Percentiles rank a stretch among this genome's conserved stretches.
phyloP scores from a whole-genome alignment of 1,139 yeast genomes.

The Nakaseomyces bracarensis region DNA sequence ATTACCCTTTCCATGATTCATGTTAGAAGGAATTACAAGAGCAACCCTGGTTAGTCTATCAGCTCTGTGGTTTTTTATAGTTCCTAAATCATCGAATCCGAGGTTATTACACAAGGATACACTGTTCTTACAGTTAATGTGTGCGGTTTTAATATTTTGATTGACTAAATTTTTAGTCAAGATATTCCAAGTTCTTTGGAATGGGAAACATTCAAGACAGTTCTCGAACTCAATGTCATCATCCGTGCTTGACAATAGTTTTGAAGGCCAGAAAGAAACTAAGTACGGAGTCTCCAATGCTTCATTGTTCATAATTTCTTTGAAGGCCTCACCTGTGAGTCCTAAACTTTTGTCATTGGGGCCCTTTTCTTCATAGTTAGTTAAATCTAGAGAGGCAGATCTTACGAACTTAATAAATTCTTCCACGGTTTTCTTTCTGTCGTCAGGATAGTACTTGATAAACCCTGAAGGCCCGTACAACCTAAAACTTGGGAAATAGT shows the following conservation, averaged over 20 bases:
- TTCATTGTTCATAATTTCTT: constrained; percentile 38
- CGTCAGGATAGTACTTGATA: constrained; percentile 38
- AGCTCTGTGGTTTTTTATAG: constrained; percentile 4
- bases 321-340: constrained; percentile 26
- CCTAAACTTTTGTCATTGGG: constrained; percentile 20
- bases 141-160: constrained; percentile 43
- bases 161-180: constrained; percentile 41
- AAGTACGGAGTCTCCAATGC: constrained; percentile 41
- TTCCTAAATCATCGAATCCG: constrained; percentile 35
- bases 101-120: constrained; percentile 44
- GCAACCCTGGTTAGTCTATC: constrained; percentile 4
- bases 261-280: constrained; percentile 58
- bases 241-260: constrained; percentile 34
- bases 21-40: background rate
- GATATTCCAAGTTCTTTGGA: constrained; percentile 50
- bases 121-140: constrained; percentile 49
- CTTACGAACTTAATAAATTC: constrained; percentile 43
- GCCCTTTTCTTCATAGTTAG: constrained; percentile 28
- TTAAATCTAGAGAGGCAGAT: constrained; percentile 41
- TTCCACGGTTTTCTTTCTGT: constrained; percentile 38
- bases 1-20: background rate
- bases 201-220: constrained; percentile 45
- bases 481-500: constrained; percentile 49
- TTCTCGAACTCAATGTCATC: constrained; percentile 33
- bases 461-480: constrained; percentile 47